Base-by-base conservation (phyloP, 2,329 filamentous ascomycete species). In the Alternaria sp. region DNA sequence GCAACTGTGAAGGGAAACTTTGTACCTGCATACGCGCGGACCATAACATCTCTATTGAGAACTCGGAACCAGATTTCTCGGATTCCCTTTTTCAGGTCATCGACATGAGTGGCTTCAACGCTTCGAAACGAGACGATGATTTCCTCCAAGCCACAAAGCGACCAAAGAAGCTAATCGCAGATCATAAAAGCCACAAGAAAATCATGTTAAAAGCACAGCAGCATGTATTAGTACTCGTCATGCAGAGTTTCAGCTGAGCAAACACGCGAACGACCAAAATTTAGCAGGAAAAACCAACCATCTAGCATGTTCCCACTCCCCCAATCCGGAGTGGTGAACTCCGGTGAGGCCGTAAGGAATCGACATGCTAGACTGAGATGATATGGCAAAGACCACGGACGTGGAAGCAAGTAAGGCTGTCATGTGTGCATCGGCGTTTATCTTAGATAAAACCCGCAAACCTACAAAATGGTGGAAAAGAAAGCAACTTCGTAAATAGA, bases 21-120 rank as follows among this genome's bases (percentile, higher is more conserved):
- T 48, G 44, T 48, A 48, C 44, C 44, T 48, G 44, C 44, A 48
- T 48, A 3, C 11, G 21, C 21, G 31, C 21, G 31, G 44, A 36
- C 26, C 31, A 34, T 31, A n/a, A 36, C 36, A 36, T 29, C 36
- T 36, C 36, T 31, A 48, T 48, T 48, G 44, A 36, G 21, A 34
- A 48, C 21, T 36, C 44, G 44, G 44, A 48, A 48, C 44, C 31
- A 48, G 21, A 34, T 11, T 34, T 48, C 5, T n/a, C 13, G 21
- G 11, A 14, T 34, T 24, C n/a, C 21, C 29, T 2, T 31, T 14
- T 10, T 40, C 10, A 6, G 21, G 10, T 5, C 24, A 40, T 48
- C 21, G 21, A 36, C 13, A 11, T 21, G 29, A 40, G 0, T 40
- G 17, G 17, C 17, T 17, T 24, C 9, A 11, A 40, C 10, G 37